Evolutionary conservation across 2,329 filamentous ascomycete species (phyloP), one percentile per base, ranked within the genome.

Genomic region (Aspergillus pseudoviridinutans): DNA sequence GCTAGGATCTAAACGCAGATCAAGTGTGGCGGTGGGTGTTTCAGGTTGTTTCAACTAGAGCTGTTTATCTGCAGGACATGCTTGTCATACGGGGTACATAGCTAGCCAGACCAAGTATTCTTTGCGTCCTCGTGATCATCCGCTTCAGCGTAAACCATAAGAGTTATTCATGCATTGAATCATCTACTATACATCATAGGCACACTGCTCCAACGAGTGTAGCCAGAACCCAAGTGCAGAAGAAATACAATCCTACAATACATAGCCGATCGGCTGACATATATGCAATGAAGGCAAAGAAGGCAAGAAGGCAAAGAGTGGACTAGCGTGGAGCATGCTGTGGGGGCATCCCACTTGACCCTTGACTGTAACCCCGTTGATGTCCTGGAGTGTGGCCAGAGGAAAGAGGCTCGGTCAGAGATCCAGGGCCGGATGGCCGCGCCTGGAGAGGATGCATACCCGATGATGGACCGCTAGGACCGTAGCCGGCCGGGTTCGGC

Each of bases 291-390:
- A 49, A 35, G 35, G n/a, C 25, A 5, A 25, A 25, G 3, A 25
- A 5, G 4, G 4, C 4, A 25, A 25, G 22, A 25, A 47, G 35
- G 3, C 47, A 49, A 49, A 52, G 42, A 5, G 20, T 10, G 38
- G 7, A 59, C 52, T 63, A 66, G 50, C 69, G 70, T 60, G 67
- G 65, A 8, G 67, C 65, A 24, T 69, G 68, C 32, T 66, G 63
- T 8, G 66, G 69, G 22, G 66, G 64, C 51, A 71, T 55, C 35
- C 60, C 51, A 3, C 68, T 63, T 2, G 71, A 72, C 9, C 73
- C 70, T 55, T 75, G 73, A 46, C 73, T 75, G 61, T 74, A 75
- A 7, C 70, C 73, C 20, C 73, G 70, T 54, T 75, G 71, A 58
- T 75, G 73, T 12, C 63, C 63, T 0, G 61, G 44, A 4, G 38